Percentiles rank a stretch among this genome's conserved stretches.
phyloP scores from a whole-genome alignment of 2,329 filamentous ascomycete species.

The Cercospora citrullina region DNA sequence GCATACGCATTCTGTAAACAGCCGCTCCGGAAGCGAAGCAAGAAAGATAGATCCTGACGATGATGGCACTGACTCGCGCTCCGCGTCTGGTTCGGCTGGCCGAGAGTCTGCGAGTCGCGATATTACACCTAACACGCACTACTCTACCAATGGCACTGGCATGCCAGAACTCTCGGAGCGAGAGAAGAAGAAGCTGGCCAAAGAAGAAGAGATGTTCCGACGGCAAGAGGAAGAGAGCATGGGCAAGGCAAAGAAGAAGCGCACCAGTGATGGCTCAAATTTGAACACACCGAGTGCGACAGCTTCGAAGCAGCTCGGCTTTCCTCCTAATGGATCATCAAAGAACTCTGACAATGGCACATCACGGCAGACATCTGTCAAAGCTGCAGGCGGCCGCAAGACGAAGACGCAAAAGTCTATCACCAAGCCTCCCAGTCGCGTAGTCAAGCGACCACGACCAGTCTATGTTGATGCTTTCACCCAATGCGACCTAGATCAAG shows the following conservation, averaged over 20 bases:
- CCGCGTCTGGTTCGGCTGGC: constrained; percentile 58
- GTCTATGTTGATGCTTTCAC: constrained; percentile 33
- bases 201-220: constrained; percentile 63
- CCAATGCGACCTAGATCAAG: constrained; percentile 41
- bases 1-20: constrained; percentile 57
- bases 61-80: constrained; percentile 59
- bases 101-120: constrained; percentile 61
- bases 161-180: constrained; percentile 59
- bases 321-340: constrained; percentile 33
- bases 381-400: constrained; percentile 26
- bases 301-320: constrained; percentile 45
- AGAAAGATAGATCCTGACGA: constrained; percentile 53
- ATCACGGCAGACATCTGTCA: constrained; percentile 22
- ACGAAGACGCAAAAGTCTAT: constrained; percentile 26
- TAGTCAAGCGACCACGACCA: constrained; percentile 33
- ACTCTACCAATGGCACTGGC: constrained; percentile 47
- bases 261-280: constrained; percentile 57
- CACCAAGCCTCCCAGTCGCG: constrained; percentile 15
- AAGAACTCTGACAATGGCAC: constrained; percentile 31
- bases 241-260: constrained; percentile 55
- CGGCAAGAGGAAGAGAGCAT: constrained; percentile 60
- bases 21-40: constrained; percentile 61
- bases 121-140: constrained; percentile 59
- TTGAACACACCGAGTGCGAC: constrained; percentile 53
- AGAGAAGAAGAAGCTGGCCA: constrained; percentile 63